phyloP scores from a whole-genome alignment of 306 rosid species.

The Vigna reflexopilosa region DNA sequence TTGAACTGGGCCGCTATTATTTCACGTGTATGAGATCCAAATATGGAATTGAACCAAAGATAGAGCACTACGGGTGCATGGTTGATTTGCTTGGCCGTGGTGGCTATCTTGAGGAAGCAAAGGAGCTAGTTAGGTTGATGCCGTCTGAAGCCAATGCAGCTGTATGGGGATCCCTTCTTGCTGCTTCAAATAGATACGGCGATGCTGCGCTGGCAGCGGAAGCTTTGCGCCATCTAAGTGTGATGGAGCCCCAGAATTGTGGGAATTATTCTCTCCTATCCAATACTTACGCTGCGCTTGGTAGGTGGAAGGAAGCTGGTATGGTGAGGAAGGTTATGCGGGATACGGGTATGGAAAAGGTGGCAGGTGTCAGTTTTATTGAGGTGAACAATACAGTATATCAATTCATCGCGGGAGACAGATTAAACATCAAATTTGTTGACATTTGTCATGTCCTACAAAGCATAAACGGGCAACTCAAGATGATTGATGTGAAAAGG shows the following conservation, averaged over 20 bases:
- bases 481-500: too few relatives aligned
- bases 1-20: conserved; percentile 55
- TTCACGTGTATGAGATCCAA: conserved; percentile 56
- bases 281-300: conserved; percentile 63
- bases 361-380: conserved; percentile 63
- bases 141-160: conserved; percentile 74
- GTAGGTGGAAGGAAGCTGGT: conserved; percentile 70
- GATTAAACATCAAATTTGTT: conserved; percentile 44
- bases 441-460: conserved; percentile 45
- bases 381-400: conserved; percentile 68
- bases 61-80: conserved; percentile 64
- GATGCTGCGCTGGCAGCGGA: conserved; percentile 62
- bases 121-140: conserved; percentile 46
- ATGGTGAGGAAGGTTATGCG: conserved; percentile 70
- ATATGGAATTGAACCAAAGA: conserved; percentile 56
- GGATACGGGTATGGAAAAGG: conserved; percentile 62
- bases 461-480: too few relatives aligned
- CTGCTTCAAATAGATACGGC: conserved; percentile 58
- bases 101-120: conserved; percentile 74
- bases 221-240: conserved; percentile 56
- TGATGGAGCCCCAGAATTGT: conserved; percentile 64
- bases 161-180: conserved; percentile 82
- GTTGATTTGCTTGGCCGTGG: conserved; percentile 70
- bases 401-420: conserved; percentile 73
- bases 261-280: conserved; percentile 70